Base-by-base conservation (phyloP, 495 filamentous ascomycete genomes). In the Aspergillus coremiiformis region DNA sequence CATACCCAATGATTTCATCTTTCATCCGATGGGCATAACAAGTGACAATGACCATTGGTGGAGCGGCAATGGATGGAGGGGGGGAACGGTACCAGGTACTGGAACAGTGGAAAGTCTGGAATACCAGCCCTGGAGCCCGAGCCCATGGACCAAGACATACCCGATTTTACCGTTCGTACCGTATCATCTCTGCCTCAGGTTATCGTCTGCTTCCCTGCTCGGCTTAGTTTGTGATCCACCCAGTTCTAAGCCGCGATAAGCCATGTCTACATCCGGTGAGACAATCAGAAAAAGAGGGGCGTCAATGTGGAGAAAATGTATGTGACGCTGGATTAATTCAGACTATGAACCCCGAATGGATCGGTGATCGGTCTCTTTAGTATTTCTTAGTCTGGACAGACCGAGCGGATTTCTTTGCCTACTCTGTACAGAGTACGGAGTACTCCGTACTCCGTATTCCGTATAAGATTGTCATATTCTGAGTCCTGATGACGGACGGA, bases 1-100 rank as follows among this genome's bases (percentile, higher is more conserved):
- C 37, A 51, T 51, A 51, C 49, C n/a, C 49, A 23, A 51, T 44
- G 39, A 51, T 51, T 43, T 27, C 41, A 51, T 51, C n/a, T n/a
- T n/a, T n/a, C n/a, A n/a, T n/a, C n/a, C n/a, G 14, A 21, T 20
- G 4, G n/a, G 3, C 6, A 19, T 41, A 1, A 20, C 8, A 3
- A 20, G 21, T 10, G 7, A 21, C 4, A 5, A 17, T 17, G 1
- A 3, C 21, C 12, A 35, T 35, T 35, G 32, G 32, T 12, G 14
- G 2, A 32, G 4, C 10, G 12, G 6, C 5, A 4, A 0, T n/a
- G 32, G 14, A 14, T 15, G 32, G 32, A 12, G 32, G 29, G 2
- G 10, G 2, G 11, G 15, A n/a, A n/a, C n/a, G n/a, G 17, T 41
- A 41, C 37, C 37, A 41, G 37, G 37, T 41, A 21, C 37, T 6